Conservation (phyloP, 148 eudicot genomes). For the Fagopyrum homotropicum region DNA sequence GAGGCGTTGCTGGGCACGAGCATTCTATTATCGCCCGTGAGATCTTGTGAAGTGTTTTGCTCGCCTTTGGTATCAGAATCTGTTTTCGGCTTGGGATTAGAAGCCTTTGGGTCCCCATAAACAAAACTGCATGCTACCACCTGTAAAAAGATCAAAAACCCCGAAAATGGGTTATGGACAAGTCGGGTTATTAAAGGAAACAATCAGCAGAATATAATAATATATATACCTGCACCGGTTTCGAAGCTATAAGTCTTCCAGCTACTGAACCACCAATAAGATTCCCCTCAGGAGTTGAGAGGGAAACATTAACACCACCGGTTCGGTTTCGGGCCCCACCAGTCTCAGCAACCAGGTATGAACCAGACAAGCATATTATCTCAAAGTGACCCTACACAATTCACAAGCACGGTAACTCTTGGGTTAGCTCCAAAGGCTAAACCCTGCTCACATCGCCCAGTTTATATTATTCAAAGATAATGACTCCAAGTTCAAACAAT, state of each 20-base stretch:
- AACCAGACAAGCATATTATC: constrained; percentile 65
- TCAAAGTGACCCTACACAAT: constrained; percentile 54
- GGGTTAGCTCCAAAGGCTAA: background rate
- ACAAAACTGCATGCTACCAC: constrained; percentile 67
- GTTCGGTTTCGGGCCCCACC: constrained; percentile 54
- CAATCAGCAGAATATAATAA: background rate
- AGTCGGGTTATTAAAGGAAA: background rate
- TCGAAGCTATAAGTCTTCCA: constrained; percentile 56
- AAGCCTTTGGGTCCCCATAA: constrained; percentile 35
- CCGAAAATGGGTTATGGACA: background rate
- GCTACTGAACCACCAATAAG: constrained; percentile 58
- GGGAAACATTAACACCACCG: constrained; percentile 58
- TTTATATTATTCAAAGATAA: background rate
- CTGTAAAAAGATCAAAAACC: constrained; percentile 24
- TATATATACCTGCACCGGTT: constrained; percentile 47
- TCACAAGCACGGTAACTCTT: background rate
- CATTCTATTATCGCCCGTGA: background rate
- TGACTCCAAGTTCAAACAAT: background rate
- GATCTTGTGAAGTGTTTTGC: constrained; percentile 9
- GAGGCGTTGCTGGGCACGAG: background rate
- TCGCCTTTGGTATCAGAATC: constrained; percentile 25
- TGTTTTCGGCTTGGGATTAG: constrained; percentile 20
- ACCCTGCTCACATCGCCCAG: background rate
- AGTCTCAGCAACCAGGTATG: constrained; percentile 39
- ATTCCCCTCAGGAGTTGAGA: constrained; percentile 53